Evolutionary conservation across 2,329 filamentous ascomycete genomes (phyloP).

Genomic region (Venturia pyrina): DNA sequence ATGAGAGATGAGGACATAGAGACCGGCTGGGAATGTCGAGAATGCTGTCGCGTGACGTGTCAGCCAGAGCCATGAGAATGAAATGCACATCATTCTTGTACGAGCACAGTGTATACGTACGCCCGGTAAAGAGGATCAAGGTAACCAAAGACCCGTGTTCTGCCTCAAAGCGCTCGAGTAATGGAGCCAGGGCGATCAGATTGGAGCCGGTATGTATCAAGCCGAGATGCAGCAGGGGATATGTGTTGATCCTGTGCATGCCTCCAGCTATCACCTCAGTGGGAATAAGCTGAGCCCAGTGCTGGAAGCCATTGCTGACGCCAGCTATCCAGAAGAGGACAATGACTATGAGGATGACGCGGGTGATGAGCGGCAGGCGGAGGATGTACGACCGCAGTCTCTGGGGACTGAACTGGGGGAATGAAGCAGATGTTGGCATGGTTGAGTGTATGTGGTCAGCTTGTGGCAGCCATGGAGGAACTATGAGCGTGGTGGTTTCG

Average conservation of each 20-base stretch:
- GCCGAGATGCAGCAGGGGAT: constrained; percentile 70
- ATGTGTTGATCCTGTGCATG: constrained; percentile 84
- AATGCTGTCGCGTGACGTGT: constrained; percentile 24
- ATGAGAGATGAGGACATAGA: constrained; percentile 73
- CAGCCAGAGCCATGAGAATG: background rate
- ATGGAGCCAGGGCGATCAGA: constrained; percentile 67
- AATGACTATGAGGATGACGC: constrained; percentile 57
- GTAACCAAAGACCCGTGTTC: constrained; percentile 86
- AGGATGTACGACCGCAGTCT: constrained; percentile 73
- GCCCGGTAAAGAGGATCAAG: constrained; percentile 80
- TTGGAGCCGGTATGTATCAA: constrained; percentile 77
- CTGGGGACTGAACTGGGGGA: constrained; percentile 56
- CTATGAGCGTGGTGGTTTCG: background rate
- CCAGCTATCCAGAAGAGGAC: constrained; percentile 58
- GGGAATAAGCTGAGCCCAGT: constrained; percentile 74
- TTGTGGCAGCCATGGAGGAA: background rate
- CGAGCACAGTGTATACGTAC: constrained; percentile 45
- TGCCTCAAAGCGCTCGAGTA: constrained; percentile 86
- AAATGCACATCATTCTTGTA: background rate
- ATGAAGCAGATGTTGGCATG: constrained; percentile 22
- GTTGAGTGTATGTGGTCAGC: background rate
- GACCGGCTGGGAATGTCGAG: constrained; percentile 57
- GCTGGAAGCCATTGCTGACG: constrained; percentile 52
- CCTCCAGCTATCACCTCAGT: constrained; percentile 17
- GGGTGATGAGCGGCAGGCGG: constrained; percentile 80